Evolutionary conservation across 1,284 basidiomycete species (phyloP).

Genomic region (Fistulinella cinereoalba): DNA sequence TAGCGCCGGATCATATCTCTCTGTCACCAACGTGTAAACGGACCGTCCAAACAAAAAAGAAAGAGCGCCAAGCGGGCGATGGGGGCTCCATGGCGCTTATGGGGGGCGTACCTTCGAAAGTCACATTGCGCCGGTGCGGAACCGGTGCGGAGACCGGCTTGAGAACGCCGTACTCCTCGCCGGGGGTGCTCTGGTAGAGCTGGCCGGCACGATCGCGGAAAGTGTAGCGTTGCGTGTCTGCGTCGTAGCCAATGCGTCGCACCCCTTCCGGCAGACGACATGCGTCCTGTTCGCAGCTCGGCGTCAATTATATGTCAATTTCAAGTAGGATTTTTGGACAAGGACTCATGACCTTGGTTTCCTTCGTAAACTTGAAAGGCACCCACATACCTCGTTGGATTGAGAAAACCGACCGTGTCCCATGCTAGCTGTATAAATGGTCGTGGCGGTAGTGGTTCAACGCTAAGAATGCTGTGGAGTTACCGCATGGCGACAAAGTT

Average conservation of each 20-base stretch:
- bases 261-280: constrained; percentile 52
- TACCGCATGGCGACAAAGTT: too few relatives aligned
- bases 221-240: constrained; percentile 47
- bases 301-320: constrained; percentile 1
- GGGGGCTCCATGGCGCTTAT: too few relatives aligned
- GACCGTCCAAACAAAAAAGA: too few relatives aligned
- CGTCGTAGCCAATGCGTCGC: constrained; percentile 50
- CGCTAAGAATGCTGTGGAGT: too few relatives aligned
- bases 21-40: constrained; percentile 12
- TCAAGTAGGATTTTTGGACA: constrained; percentile 1
- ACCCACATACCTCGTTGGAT: constrained; percentile 35
- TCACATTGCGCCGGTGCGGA: constrained; percentile 27
- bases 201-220: constrained; percentile 47
- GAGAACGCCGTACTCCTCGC: constrained; percentile 44
- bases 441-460: too few relatives aligned
- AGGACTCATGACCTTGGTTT: background rate
- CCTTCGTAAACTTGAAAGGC: background rate
- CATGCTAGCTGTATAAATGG: background rate
- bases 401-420: constrained; percentile 33
- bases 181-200: constrained; percentile 44
- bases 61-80: too few relatives aligned
- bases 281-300: constrained; percentile 39
- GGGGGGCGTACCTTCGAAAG: constrained; percentile 23
- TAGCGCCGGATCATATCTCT: constrained; percentile 18
- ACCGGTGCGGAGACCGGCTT: constrained; percentile 32